These are phyloP conservation scores for Pterocarpus macrocarpus DNA, from an alignment of 306 rosid species.

Conservation along the genomic window DNA sequence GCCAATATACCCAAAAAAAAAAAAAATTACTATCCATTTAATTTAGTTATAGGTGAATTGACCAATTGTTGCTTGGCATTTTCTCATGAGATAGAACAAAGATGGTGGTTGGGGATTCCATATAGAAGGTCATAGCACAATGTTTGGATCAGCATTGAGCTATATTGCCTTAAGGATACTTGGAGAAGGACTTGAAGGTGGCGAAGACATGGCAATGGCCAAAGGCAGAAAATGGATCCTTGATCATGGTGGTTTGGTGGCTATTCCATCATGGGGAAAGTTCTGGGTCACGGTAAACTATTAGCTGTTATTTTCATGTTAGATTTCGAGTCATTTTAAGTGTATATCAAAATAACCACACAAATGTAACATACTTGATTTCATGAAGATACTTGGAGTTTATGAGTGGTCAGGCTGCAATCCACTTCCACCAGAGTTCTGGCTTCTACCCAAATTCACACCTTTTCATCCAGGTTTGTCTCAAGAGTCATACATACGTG, in stretches of 20 bases:
- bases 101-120: conserved; percentile 93
- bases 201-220: conserved; percentile 49
- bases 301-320: too few relatives aligned
- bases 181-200: conserved; percentile 58
- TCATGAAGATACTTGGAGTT: conserved; percentile 60
- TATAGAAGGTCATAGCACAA: conserved; percentile 74
- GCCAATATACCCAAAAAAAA: too few relatives aligned
- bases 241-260: conserved; percentile 65
- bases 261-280: conserved; percentile 84
- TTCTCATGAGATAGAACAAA: conserved; percentile 56
- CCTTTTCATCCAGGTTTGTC: conserved; percentile 73
- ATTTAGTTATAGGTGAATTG: not conserved
- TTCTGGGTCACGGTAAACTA: conserved; percentile 67
- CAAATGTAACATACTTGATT: not conserved
- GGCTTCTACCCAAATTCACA: conserved; percentile 65
- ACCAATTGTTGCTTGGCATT: not conserved
- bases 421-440: conserved; percentile 81
- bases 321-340: too few relatives aligned
- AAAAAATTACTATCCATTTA: not conserved
- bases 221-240: conserved; percentile 73
- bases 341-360: not conserved
- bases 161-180: conserved; percentile 76
- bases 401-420: conserved; percentile 83
- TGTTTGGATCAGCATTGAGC: conserved; percentile 76
- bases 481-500: not conserved